phyloP scores from a whole-genome alignment of 2,329 filamentous ascomycete species.

The Xylariaceae sp. region DNA sequence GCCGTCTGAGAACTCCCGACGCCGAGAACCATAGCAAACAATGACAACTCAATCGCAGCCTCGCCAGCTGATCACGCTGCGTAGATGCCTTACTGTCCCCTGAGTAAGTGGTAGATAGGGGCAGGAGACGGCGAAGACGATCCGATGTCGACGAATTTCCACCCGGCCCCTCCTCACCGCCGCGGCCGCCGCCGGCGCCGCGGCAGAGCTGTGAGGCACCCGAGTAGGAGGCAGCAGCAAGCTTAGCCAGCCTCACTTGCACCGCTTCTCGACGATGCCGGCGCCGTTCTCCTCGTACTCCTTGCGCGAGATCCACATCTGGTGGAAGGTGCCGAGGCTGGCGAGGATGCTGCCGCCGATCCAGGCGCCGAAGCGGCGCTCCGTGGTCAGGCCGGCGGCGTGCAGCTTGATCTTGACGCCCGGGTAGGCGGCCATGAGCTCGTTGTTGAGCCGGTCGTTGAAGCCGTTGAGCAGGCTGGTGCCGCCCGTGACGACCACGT shows the following conservation, averaged over 20 bases:
- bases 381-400: constrained; percentile 75
- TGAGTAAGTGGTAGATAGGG: no score
- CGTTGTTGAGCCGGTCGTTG: constrained; percentile 80
- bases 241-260: no score
- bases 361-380: constrained; percentile 90
- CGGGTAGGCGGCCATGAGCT: constrained; percentile 75
- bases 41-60: not conserved
- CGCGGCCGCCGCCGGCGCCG: no score
- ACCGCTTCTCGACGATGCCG: constrained; percentile 89
- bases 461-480: constrained; percentile 84
- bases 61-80: not conserved
- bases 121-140: no score
- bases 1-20: constrained; percentile 18
- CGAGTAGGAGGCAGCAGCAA: no score
- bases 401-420: constrained; percentile 82
- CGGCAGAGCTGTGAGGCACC: no score
- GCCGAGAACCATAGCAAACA: constrained; percentile 6
- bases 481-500: constrained; percentile 89
- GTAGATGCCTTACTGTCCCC: no score
- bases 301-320: constrained; percentile 98
- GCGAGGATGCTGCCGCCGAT: constrained; percentile 94
- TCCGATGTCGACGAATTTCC: no score
- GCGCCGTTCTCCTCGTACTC: constrained; percentile 95
- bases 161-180: no score
- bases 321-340: constrained; percentile 94